Percentiles rank a stretch among this genome's conserved stretches.
These are phyloP conservation scores for Sechiopsis laciniata DNA, from an alignment of 306 rosid genomes.

Conservation along the genomic window DNA sequence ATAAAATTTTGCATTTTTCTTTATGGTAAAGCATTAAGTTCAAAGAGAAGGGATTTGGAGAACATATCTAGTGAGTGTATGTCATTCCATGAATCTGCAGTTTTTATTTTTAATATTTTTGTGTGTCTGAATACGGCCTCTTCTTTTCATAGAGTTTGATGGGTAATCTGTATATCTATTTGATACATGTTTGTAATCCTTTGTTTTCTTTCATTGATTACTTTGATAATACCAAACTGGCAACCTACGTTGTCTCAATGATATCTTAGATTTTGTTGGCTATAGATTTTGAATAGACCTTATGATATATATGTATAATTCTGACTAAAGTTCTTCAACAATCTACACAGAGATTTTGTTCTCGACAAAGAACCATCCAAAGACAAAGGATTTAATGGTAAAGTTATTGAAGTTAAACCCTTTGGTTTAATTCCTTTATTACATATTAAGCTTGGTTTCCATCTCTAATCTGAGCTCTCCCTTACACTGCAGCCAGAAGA, in stretches of 20 bases:
- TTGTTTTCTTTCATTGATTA: not conserved
- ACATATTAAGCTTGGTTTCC: conserved; percentile 12
- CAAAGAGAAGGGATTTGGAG: not conserved
- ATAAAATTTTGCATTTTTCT: not conserved
- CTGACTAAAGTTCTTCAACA: conserved; percentile 14
- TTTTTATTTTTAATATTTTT: not conserved
- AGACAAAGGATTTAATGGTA: conserved; percentile 80
- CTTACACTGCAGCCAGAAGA: conserved; percentile 70
- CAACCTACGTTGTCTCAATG: conserved; percentile 1
- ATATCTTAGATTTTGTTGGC: not conserved
- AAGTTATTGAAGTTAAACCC: not conserved
- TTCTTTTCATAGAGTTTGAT: not conserved
- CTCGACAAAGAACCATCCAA: conserved; percentile 68
- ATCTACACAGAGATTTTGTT: conserved; percentile 64
- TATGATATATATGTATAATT: not conserved
- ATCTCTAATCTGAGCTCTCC: conserved; percentile 19
- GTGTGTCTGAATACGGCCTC: not conserved
- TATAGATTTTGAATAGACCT: not conserved
- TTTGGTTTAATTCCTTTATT: not conserved
- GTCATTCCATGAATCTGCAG: not conserved
- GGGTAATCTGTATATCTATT: not conserved
- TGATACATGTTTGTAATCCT: not conserved
- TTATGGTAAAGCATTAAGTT: not conserved
- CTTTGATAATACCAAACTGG: not conserved
- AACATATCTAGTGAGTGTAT: not conserved